phyloP scores from a whole-genome alignment of 805 yeast genomes.

The Saccharomycopsis malanga region DNA sequence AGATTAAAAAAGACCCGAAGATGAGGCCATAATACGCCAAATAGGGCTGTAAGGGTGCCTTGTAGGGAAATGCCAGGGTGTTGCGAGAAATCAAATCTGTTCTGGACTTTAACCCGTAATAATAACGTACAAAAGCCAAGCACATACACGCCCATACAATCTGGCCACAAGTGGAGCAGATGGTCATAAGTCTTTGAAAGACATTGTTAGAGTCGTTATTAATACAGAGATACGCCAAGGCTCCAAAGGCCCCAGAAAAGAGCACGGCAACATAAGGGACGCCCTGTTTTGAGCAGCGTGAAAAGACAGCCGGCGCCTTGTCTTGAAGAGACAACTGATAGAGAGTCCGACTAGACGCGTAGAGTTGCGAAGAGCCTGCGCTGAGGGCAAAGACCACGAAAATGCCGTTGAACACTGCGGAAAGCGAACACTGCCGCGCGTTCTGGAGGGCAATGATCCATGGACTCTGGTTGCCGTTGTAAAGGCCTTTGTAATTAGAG shows the following conservation, averaged over 20 bases:
- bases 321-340: conserved; percentile 49
- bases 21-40: conserved; percentile 55
- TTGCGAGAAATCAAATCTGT: conserved; percentile 51
- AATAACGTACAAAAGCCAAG: conserved; percentile 46
- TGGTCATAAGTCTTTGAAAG: conserved; percentile 48
- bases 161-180: conserved; percentile 57
- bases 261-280: conserved; percentile 68
- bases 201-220: conserved; percentile 45
- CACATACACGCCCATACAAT: conserved; percentile 66
- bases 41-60: conserved; percentile 65
- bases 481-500: conserved; percentile 17
- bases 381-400: conserved; percentile 48
- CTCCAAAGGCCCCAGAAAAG: conserved; percentile 46
- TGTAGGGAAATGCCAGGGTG: conserved; percentile 49
- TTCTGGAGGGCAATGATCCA: conserved; percentile 54
- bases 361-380: conserved; percentile 52
- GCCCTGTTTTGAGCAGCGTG: conserved; percentile 54
- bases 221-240: conserved; percentile 46
- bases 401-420: conserved; percentile 44
- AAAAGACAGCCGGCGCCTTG: conserved; percentile 55
- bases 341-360: conserved; percentile 54
- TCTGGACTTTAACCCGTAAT: conserved; percentile 44
- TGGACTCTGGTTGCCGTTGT: conserved; percentile 49
- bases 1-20: conserved; percentile 43
- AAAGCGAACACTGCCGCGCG: conserved; percentile 43